phyloP scores from a whole-genome alignment of 371 early-diverging fungal species.

The Batkoa obscura region DNA sequence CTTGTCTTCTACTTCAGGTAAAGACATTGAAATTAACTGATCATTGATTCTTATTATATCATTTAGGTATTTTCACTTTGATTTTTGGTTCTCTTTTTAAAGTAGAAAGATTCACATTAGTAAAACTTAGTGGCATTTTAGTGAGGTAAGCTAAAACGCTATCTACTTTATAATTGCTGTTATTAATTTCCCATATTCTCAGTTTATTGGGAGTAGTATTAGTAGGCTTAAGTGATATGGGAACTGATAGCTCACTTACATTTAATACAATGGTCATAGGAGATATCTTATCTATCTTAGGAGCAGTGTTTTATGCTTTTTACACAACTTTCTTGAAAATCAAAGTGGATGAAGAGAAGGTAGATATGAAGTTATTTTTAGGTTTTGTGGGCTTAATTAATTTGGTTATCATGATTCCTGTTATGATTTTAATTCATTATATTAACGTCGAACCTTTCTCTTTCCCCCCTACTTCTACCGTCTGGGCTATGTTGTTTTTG shows the following conservation, averaged over 20 bases:
- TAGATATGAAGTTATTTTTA: constrained; percentile 60
- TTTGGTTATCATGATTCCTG: constrained; percentile 44
- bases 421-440: constrained; percentile 37
- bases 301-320: constrained; percentile 60
- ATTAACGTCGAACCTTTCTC: constrained; percentile 45
- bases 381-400: constrained; percentile 67
- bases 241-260: constrained; percentile 11
- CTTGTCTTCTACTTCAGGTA: constrained; percentile 48
- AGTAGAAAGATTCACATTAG: constrained; percentile 33
- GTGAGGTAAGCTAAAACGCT: constrained; percentile 16
- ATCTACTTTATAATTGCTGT: not conserved
- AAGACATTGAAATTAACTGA: not conserved
- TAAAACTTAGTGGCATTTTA: constrained; percentile 34
- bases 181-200: not conserved
- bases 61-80: constrained; percentile 44
- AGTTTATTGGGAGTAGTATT: constrained; percentile 2
- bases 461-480: constrained; percentile 25
- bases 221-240: constrained; percentile 1
- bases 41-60: not conserved
- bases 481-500: constrained; percentile 37
- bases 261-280: constrained; percentile 23
- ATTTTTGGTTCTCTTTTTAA: constrained; percentile 39
- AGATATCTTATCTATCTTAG: constrained; percentile 42
- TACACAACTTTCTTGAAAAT: constrained; percentile 54
- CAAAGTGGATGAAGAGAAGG: constrained; percentile 43